A percentile compares a stretch with the other conserved stretches of the same genome.
phyloP scores from a whole-genome alignment of 1,284 basidiomycete species.

The Trametes versicolor region DNA sequence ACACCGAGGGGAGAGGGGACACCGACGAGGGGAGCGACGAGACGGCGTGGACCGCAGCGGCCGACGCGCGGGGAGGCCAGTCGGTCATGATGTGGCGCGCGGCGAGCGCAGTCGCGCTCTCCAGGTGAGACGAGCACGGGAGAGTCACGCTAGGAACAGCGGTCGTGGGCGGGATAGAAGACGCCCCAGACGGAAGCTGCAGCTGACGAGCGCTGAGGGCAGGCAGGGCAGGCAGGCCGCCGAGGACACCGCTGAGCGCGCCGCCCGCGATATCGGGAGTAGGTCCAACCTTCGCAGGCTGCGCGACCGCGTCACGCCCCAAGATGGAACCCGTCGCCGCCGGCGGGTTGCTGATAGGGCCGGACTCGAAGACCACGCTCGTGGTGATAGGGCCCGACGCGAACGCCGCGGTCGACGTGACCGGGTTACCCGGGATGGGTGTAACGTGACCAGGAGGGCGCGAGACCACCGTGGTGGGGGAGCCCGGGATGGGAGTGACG shows the following conservation, averaged over 20 bases:
- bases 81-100: neutral
- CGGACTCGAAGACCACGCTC: too few relatives aligned
- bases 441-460: neutral
- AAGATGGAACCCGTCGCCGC: too few relatives aligned
- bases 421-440: neutral
- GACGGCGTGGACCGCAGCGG: too few relatives aligned
- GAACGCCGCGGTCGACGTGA: neutral
- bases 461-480: neutral
- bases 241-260: neutral
- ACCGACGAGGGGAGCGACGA: neutral
- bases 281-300: neutral
- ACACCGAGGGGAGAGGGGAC: neutral
- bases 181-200: neutral
- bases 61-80: neutral
- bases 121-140: neutral
- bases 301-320: neutral
- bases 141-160: too few relatives aligned
- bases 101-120: neutral
- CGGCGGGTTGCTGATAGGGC: neutral
- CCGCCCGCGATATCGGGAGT: neutral
- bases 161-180: neutral
- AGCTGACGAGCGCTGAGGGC: neutral
- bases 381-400: neutral
- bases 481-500: neutral
- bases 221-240: too few relatives aligned